These are phyloP conservation scores for Aciculosporium take DNA, from an alignment of 2,329 filamentous ascomycete genomes.

Conservation along the genomic window DNA sequence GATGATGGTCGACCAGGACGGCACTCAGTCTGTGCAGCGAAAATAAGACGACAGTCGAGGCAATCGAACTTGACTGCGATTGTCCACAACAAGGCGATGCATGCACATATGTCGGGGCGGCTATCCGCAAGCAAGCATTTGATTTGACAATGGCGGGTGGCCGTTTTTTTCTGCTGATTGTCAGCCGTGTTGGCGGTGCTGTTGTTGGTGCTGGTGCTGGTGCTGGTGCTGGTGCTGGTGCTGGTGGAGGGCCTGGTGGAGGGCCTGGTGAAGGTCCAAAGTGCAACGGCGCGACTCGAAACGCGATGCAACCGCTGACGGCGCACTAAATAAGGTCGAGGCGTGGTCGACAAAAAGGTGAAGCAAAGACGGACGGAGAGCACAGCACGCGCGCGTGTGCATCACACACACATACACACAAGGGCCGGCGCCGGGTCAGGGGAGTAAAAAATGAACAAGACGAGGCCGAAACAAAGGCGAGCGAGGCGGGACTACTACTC, in stretches of 20 bases:
- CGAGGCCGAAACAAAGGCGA: neutral
- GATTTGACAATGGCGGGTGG: no score
- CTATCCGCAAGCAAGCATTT: neutral
- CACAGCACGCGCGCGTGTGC: no score
- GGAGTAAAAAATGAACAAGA: neutral
- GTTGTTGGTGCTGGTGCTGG: neutral
- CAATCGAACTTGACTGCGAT: neutral
- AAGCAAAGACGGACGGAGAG: neutral
- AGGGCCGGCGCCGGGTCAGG: neutral
- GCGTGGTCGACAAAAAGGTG: neutral
- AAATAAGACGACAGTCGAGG: neutral
- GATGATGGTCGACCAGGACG: neutral
- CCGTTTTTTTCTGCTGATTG: no score
- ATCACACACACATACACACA: slow-evolving; percentile 2
- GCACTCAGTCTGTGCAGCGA: neutral
- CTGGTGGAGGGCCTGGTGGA: neutral
- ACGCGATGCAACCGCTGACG: no score
- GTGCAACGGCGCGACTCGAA: neutral
- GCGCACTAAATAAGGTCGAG: slow-evolving; percentile 1
- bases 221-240: neutral
- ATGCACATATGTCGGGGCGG: neutral
- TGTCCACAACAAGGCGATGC: no score
- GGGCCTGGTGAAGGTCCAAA: neutral
- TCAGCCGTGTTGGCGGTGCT: no score
- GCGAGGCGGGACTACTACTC: neutral